These are phyloP conservation scores for Alternaria ventricosa DNA, from an alignment of 2,329 filamentous ascomycete genomes.

Conservation along the genomic window DNA sequence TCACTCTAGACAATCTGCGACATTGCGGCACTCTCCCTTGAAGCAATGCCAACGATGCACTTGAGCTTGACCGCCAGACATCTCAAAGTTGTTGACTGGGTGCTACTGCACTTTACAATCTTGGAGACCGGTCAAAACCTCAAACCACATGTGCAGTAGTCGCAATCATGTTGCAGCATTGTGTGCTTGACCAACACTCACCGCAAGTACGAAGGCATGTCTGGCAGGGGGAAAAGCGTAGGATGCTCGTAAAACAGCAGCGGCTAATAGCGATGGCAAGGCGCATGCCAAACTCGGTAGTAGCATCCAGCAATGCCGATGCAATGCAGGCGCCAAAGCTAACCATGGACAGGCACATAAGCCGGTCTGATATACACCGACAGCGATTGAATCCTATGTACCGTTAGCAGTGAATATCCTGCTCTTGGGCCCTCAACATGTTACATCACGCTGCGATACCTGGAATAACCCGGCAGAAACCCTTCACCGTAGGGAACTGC, in stretches of 20 bases:
- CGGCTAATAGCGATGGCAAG: neutral
- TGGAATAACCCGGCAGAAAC: neutral
- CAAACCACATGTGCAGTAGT: neutral
- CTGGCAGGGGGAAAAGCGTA: neutral
- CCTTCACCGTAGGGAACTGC: neutral
- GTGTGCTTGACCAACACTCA: neutral
- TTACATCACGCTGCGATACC: neutral
- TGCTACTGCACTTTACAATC: neutral
- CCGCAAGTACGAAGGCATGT: neutral
- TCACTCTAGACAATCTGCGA: neutral
- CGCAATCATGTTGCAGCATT: neutral
- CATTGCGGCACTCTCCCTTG: neutral
- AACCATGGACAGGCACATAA: neutral
- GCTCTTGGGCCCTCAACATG: neutral
- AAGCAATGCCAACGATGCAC: neutral
- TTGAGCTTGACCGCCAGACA: neutral
- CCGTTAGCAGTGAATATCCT: neutral
- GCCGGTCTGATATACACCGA: neutral
- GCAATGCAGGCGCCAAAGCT: constrained; percentile 1
- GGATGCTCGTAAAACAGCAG: neutral
- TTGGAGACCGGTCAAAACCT: neutral
- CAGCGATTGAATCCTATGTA: neutral
- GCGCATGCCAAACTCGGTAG: neutral
- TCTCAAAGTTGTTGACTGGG: neutral
- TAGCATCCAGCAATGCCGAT: neutral